A percentile compares a stretch with the other conserved stretches of the same genome.
Evolutionary conservation across 2,329 filamentous ascomycete species (phyloP).

Genomic region (Ceratocystis smalleyi): DNA sequence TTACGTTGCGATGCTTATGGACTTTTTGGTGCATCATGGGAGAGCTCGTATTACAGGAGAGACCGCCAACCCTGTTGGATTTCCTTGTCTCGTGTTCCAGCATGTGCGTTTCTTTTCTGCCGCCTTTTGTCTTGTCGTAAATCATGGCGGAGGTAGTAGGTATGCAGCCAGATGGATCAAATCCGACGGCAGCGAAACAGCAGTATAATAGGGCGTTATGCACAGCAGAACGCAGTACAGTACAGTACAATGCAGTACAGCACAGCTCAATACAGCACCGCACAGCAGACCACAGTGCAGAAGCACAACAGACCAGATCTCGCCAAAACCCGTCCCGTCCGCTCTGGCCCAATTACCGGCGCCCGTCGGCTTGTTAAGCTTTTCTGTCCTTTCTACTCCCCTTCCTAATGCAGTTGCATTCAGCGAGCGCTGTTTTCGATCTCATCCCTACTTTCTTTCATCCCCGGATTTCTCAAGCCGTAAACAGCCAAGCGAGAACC

Average conservation of each 20-base stretch:
- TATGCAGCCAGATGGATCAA: neutral
- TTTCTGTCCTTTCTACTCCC: neutral
- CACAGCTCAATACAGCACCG: too few species aligned
- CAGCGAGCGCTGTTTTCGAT: neutral
- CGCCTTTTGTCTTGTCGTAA: neutral
- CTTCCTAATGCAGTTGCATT: neutral
- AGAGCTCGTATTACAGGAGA: neutral
- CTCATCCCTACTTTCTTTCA: neutral
- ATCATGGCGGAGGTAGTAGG: neutral
- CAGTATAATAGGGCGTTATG: too few species aligned
- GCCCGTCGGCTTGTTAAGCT: neutral
- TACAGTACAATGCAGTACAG: too few species aligned
- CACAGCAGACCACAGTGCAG: neutral
- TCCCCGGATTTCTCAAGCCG: neutral
- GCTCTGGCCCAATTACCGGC: neutral
- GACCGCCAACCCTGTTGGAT: neutral
- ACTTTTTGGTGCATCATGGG: neutral
- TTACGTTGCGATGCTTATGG: neutral
- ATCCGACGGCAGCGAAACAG: neutral
- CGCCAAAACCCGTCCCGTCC: neutral
- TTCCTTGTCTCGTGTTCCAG: neutral
- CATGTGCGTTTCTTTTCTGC: neutral
- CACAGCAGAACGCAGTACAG: too few species aligned
- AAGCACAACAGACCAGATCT: neutral
- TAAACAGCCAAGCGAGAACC: neutral